Evolutionary conservation across 2,329 filamentous ascomycete species (phyloP).

Genomic region (Parascedosporium putredinis): DNA sequence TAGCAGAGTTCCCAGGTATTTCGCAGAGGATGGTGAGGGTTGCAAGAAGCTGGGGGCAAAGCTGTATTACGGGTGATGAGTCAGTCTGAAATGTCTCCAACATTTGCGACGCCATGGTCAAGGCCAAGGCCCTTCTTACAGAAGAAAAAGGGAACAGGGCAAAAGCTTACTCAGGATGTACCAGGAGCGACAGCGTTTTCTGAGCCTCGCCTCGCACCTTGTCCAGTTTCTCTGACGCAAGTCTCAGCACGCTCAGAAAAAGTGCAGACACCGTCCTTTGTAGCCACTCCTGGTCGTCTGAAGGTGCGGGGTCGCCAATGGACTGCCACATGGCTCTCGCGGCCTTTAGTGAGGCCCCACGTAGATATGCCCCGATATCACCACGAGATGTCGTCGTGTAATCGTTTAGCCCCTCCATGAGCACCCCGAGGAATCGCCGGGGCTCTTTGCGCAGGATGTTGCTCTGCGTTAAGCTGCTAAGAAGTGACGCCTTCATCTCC

Average conservation of each 20-base stretch:
- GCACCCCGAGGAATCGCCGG: constrained; percentile 30
- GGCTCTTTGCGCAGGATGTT: constrained; percentile 31
- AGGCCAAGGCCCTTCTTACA: too few species aligned
- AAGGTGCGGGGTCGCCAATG: constrained; percentile 14
- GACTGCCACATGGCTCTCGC: constrained; percentile 51
- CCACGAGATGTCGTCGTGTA: constrained; percentile 85
- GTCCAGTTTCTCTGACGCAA: constrained; percentile 84
- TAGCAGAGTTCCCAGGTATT: constrained; percentile 48
- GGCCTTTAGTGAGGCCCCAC: constrained; percentile 70
- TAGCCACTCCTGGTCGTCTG: constrained; percentile 17
- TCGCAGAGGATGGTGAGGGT: constrained; percentile 44
- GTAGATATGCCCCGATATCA: constrained; percentile 79
- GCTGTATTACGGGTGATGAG: constrained; percentile 17
- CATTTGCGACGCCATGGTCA: too few species aligned
- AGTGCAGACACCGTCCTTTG: constrained; percentile 25
- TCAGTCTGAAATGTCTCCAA: too few species aligned
- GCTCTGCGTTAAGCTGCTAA: constrained; percentile 41
- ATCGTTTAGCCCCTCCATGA: constrained; percentile 62
- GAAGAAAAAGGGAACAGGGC: constrained; percentile 3
- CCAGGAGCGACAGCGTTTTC: constrained; percentile 33
- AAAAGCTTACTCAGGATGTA: constrained; percentile 33
- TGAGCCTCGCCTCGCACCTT: constrained; percentile 65
- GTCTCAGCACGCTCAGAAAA: constrained; percentile 46
- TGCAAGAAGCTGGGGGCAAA: constrained; percentile 23
- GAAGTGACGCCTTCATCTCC: constrained; percentile 43